These are phyloP conservation scores for Rubia yunnanensis DNA, from an alignment of 257 asterid species.

Conservation along the genomic window DNA sequence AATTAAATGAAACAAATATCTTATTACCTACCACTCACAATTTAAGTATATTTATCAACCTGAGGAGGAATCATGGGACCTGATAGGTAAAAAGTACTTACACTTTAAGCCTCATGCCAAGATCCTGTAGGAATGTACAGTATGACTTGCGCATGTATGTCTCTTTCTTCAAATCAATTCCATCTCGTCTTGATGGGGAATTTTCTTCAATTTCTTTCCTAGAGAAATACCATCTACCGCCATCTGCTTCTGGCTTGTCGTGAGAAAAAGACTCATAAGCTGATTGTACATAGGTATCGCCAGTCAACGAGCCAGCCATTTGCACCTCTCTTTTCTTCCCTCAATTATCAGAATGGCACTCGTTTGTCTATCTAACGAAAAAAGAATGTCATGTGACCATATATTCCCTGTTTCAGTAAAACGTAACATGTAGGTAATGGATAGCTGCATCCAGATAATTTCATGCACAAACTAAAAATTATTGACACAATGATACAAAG, in stretches of 20 bases:
- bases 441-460: not conserved
- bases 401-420: constrained; percentile 15
- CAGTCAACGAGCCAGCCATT: constrained; percentile 57
- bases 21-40: no score
- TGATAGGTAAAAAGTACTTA: constrained; percentile 29
- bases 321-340: constrained; percentile 27
- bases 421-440: not conserved
- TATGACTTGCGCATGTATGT: constrained; percentile 73
- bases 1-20: not conserved
- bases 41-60: no score
- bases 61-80: not conserved
- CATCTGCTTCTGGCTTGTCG: constrained; percentile 56
- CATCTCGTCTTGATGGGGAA: constrained; percentile 76
- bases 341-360: constrained; percentile 12
- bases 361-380: constrained; percentile 21
- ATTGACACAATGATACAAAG: not conserved
- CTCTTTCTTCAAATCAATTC: constrained; percentile 84
- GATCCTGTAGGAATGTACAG: constrained; percentile 73
- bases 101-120: constrained; percentile 96
- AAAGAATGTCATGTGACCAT: constrained; percentile 18
- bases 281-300: constrained; percentile 65
- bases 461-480: not conserved
- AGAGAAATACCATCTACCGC: constrained; percentile 65
- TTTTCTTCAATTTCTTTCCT: constrained; percentile 86
- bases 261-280: constrained; percentile 45